Conservation (phyloP, 2,329 filamentous ascomycete genomes). For the Trichophyton simii region DNA sequence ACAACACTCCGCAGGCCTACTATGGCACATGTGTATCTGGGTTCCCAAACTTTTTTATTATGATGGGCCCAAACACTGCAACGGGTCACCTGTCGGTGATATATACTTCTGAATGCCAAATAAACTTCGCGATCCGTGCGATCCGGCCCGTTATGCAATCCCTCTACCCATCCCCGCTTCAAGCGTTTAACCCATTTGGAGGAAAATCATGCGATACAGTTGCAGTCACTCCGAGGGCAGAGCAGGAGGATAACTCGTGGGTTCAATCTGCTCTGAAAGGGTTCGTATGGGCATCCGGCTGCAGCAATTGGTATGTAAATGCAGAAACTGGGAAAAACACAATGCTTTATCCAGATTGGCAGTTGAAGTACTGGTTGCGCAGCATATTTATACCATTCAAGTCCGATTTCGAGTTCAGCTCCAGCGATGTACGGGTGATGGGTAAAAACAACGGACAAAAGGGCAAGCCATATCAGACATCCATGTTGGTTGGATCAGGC, state of each 20-base stretch:
- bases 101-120: constrained; percentile 41
- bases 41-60: constrained; percentile 38
- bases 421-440: constrained; percentile 5
- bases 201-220: constrained; percentile 18
- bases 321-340: constrained; percentile 36
- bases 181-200: constrained; percentile 13
- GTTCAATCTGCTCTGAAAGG: constrained; percentile 32
- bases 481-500: constrained; percentile 1
- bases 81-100: constrained; percentile 41
- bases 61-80: constrained; percentile 36
- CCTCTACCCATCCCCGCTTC: constrained; percentile 20
- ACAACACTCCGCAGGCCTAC: constrained; percentile 34
- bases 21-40: constrained; percentile 38
- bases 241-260: constrained; percentile 24
- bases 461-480: background rate
- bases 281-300: constrained; percentile 40
- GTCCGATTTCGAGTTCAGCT: constrained; percentile 27
- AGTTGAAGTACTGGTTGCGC: constrained; percentile 38
- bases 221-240: constrained; percentile 27
- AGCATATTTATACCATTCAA: constrained; percentile 34
- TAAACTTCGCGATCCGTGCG: constrained; percentile 36
- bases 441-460: constrained; percentile 5
- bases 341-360: constrained; percentile 43
- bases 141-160: constrained; percentile 31
- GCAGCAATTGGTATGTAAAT: constrained; percentile 43